Base-by-base conservation (phyloP, 192 early-diverging fungal species). In the Obelidium mucronatum region DNA sequence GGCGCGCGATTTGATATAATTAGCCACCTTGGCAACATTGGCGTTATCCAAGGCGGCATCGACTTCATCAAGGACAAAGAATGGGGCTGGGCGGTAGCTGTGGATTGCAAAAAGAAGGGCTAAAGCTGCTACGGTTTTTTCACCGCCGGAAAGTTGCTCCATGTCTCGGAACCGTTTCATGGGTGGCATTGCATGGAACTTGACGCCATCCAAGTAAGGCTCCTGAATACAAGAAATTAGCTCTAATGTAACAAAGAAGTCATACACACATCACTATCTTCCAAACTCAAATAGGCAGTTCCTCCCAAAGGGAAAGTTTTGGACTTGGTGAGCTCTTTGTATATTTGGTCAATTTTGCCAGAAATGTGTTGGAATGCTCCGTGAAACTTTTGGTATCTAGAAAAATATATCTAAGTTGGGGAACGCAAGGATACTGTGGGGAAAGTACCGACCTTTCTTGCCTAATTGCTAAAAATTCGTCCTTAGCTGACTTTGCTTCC, bases 141-240 rank as follows among this genome's bases (percentile, higher is more conserved):
- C 98, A 75, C 98, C 98, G 42, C 98, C 98, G 30, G 96, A 97
- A 17, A 99, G 85, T 77, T 95, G 94, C 69, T 98, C 97, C 98
- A 99, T 99, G 79, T 99, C 98, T 69, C 96, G 85, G 89, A 99
- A 99, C 34, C 97, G 91, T 85, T 99, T 99, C 90, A 96, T 93
- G 28, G 98, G 98, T 5, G 98, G 98, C 96, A 98, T 98, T 0
- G 98, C 96, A 78, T 99, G 97, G 85, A 97, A 99, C 70, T 95
- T 94, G 54, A 99, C 89, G 37, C 97, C 97, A 60, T 92, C 90
- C 68, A 95, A 78, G 63, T 96, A 99, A 2, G 98, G 98, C 81
- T 98, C 96, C 81, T 88, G 36, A 2, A 19, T 30, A 76, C 13
- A 31, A 59, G 4, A 6, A 3, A 28, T 40, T 19, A 56, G 35